Evolutionary conservation across 257 asterid species (phyloP).

Genomic region (Primulina tabacum): DNA sequence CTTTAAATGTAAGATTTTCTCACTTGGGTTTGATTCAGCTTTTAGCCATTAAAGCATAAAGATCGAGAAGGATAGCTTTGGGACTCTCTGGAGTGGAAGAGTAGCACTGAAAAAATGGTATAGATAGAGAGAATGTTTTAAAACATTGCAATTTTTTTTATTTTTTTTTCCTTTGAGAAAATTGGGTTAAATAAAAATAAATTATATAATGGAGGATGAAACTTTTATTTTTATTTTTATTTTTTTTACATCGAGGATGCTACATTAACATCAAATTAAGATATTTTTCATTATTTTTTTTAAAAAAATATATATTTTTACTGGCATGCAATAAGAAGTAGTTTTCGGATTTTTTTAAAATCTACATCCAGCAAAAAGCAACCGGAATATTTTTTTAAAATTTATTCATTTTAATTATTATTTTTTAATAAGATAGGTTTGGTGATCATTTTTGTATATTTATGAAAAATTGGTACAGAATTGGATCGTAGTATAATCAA

Average conservation of each 20-base stretch:
- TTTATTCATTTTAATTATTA: no score
- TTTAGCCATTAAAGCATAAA: conserved; percentile 34
- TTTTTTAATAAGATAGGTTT: no score
- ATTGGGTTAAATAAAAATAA: no score
- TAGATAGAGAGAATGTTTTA: conserved; percentile 21
- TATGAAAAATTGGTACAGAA: no score
- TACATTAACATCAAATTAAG: background rate
- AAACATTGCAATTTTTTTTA: background rate
- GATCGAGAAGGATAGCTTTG: conserved; percentile 25
- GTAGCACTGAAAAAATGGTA: conserved; percentile 30
- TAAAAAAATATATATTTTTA: no score
- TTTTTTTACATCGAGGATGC: background rate
- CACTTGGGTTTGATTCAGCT: conserved; percentile 53
- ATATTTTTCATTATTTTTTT: no score
- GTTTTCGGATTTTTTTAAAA: no score
- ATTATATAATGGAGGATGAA: background rate
- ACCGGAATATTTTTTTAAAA: no score
- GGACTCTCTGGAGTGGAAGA: conserved; percentile 34
- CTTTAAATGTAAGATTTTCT: conserved; percentile 34
- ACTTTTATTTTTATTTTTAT: background rate
- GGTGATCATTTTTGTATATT: no score
- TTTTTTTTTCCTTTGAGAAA: background rate
- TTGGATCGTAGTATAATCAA: no score
- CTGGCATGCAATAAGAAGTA: no score
- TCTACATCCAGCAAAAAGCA: no score